A percentile compares a stretch with the other conserved stretches of the same genome.
Conservation (phyloP, 805 yeast species). For the Metschnikowia koreensis region DNA sequence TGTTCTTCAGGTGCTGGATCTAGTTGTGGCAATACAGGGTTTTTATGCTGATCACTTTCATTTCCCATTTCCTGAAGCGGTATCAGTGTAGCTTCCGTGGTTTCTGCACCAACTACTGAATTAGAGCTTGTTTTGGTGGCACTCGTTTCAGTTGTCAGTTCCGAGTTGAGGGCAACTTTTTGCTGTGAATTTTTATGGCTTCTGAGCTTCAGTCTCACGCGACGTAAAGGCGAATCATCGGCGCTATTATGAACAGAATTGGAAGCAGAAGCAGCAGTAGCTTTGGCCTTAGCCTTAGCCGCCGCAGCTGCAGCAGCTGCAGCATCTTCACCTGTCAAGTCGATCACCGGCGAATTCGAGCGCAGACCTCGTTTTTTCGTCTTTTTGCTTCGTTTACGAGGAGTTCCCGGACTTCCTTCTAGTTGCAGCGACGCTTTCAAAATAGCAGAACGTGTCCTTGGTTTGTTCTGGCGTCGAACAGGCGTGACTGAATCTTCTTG, state of each 20-base stretch:
- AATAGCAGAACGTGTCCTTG: conserved; percentile 15
- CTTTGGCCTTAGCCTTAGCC: not conserved
- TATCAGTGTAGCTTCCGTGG: not conserved
- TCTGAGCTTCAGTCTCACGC: no score
- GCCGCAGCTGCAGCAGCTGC: conserved; percentile 7
- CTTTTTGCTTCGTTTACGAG: conserved; percentile 6
- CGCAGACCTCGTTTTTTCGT: not conserved
- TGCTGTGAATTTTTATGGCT: not conserved
- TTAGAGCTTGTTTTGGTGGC: not conserved
- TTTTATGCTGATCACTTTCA: no score
- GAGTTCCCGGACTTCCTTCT: conserved; percentile 2
- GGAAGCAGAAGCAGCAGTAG: not conserved
- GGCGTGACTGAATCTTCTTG: not conserved
- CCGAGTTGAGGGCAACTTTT: not conserved
- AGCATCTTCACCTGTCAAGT: conserved; percentile 13
- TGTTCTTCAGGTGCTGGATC: not conserved
- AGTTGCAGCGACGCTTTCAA: conserved; percentile 1
- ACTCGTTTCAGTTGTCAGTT: not conserved
- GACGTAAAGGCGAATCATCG: no score
- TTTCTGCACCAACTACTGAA: not conserved
- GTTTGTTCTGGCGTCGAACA: conserved; percentile 2
- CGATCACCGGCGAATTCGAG: conserved; percentile 16
- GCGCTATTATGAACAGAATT: no score
- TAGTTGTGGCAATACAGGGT: not conserved
- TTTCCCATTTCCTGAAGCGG: not conserved